Conservation (phyloP, 192 early-diverging fungal genomes). For the Rhizophagus prolifer region DNA sequence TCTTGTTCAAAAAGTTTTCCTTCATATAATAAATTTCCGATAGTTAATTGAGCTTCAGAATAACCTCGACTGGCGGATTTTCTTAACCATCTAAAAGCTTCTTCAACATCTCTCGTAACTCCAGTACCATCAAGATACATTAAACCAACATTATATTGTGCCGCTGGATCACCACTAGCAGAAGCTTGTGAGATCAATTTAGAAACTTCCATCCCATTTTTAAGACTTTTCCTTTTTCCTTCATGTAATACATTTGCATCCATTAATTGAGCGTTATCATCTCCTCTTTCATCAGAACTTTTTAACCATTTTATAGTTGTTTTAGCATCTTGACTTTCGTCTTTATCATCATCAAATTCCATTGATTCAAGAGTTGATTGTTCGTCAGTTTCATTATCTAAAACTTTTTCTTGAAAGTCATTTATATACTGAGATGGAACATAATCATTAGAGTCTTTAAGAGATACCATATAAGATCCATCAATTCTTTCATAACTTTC, state of each 20-base stretch:
- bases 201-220: not conserved
- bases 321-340: not conserved
- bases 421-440: too few species aligned
- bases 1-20: not conserved
- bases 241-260: not conserved
- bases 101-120: not conserved
- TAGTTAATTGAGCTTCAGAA: not conserved
- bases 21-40: not conserved
- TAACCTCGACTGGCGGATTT: not conserved
- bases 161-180: not conserved
- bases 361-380: not conserved
- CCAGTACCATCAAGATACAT: not conserved
- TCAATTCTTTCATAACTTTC: too few species aligned
- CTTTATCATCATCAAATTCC: not conserved
- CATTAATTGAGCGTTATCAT: not conserved
- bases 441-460: too few species aligned
- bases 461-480: too few species aligned
- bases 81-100: not conserved
- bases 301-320: not conserved
- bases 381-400: too few species aligned
- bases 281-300: not conserved
- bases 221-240: not conserved
- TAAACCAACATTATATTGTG: not conserved
- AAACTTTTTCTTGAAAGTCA: not conserved
- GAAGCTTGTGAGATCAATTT: not conserved